Conservation (phyloP, 192 early-diverging fungal species). For the Coemansia sp. region DNA sequence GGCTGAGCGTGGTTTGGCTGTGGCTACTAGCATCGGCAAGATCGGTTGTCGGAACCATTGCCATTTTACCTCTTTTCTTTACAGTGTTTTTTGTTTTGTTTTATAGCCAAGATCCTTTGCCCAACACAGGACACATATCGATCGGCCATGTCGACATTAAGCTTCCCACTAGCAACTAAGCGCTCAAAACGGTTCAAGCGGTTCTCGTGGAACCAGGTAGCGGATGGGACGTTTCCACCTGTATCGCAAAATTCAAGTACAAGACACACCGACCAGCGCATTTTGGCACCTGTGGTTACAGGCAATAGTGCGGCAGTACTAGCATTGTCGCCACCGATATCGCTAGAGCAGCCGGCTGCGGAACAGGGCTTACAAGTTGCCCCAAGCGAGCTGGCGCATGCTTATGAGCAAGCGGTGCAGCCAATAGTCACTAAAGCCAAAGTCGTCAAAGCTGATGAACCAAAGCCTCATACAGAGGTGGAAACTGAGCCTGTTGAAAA, state of each 20-base stretch:
- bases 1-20: not conserved
- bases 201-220: slow-evolving; percentile 52
- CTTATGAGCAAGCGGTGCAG: not conserved
- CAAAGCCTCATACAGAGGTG: not conserved
- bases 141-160: slow-evolving; percentile 32
- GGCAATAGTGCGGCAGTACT: not conserved
- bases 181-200: slow-evolving; percentile 53
- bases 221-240: slow-evolving; percentile 45
- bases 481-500: slow-evolving; percentile 1
- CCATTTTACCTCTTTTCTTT: not conserved
- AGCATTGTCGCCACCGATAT: not conserved
- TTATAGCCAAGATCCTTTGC: not conserved
- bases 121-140: not conserved
- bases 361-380: not conserved
- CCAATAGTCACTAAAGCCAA: not conserved
- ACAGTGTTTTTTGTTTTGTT: not conserved
- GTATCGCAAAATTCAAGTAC: not conserved
- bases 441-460: not conserved
- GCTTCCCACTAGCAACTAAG: slow-evolving; percentile 32
- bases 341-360: not conserved
- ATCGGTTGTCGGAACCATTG: not conserved
- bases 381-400: not conserved
- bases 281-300: not conserved
- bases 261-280: not conserved
- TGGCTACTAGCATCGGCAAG: not conserved